Base-by-base conservation (phyloP, 1,284 basidiomycete genomes). In the Ceratobasidium sp. region DNA sequence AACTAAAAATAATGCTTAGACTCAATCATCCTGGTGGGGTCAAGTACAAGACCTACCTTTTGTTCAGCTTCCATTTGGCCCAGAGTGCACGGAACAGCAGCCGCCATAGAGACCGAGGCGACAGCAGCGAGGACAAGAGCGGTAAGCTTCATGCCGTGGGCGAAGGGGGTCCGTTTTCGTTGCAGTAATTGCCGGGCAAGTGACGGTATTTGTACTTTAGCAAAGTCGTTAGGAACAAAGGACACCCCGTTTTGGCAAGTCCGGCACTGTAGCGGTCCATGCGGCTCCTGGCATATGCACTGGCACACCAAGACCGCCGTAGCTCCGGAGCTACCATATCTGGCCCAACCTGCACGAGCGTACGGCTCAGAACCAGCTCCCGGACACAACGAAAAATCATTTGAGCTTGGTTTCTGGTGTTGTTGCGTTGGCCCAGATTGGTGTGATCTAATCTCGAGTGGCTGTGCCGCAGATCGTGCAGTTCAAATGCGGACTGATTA, bases 11-110 rank as follows among this genome's bases (percentile, higher is more conserved):
- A 48, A 62, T 13, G 17, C 1, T 15, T 33, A 17, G 26, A 23
- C 56, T 42, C 42, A 28, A 33, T 33, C 4, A 20, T 26, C 17
- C 17, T 12, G 10, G 46, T 48, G 46, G 38, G 40, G n/a, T 23
- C 15, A 48, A 12, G 38, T 44, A 42, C 23, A 23, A 17, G 17
- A n/a, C 4, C 44, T 61, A 61, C 69, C 40, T 61, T 71, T 9
- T 52, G 33, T 28, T 61, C 13, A 26, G 69, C 69, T 23, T 33
- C 54, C 23, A 40, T 56, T 48, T 71, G 69, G 12, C 28, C 56
- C 69, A 59, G 42, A 26, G 9, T 15, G 28, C 69, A 54, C n/a
- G 38, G 40, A 17, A 26, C 40, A 2, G 56, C 10, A 46, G 69
- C n/a, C 17, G 52, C 52, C 20, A 54, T 26, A 54, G 52, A 54